Evolutionary conservation across 2,329 filamentous ascomycete species (phyloP).

Genomic region (Calonectria crousiana): DNA sequence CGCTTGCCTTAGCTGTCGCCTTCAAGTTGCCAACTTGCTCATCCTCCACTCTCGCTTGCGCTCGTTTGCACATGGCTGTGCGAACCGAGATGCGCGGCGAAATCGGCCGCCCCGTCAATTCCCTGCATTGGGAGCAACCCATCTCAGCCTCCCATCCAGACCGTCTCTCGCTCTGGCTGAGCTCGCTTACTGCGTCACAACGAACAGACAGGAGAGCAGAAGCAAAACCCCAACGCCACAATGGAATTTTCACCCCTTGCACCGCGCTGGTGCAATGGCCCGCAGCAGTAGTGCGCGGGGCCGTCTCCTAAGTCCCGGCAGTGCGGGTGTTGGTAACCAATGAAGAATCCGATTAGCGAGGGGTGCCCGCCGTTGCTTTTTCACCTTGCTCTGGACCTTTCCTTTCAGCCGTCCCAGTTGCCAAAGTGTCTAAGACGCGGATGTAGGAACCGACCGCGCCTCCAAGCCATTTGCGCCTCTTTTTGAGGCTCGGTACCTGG

Average conservation of each 20-base stretch:
- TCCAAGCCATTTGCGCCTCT: not conserved
- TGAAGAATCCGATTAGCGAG: conserved; percentile 24
- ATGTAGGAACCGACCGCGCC: not conserved
- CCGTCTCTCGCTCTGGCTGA: conserved; percentile 7
- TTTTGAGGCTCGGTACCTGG: not conserved
- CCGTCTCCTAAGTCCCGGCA: conserved; percentile 36
- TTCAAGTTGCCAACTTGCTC: not conserved
- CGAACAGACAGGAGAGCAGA: conserved; percentile 22
- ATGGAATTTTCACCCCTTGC: conserved; percentile 25
- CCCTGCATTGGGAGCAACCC: conserved; percentile 16
- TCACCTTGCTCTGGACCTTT: conserved; percentile 11
- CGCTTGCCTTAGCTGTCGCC: not conserved
- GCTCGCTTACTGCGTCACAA: conserved; percentile 14
- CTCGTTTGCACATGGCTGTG: conserved; percentile 8
- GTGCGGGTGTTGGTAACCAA: conserved; percentile 40
- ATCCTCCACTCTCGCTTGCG: conserved; percentile 15
- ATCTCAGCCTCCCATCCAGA: conserved; percentile 25
- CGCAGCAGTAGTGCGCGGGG: conserved; percentile 35
- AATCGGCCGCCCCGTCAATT: conserved; percentile 25
- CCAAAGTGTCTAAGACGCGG: conserved; percentile 8
- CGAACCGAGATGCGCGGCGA: conserved; percentile 19
- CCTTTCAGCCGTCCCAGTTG: not conserved
- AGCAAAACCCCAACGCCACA: conserved; percentile 26
- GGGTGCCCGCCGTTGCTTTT: conserved; percentile 4
- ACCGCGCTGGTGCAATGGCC: conserved; percentile 20